Evolutionary conservation across 2,329 filamentous ascomycete species (phyloP).

Genomic region (Pseudogymnoascus sp.): DNA sequence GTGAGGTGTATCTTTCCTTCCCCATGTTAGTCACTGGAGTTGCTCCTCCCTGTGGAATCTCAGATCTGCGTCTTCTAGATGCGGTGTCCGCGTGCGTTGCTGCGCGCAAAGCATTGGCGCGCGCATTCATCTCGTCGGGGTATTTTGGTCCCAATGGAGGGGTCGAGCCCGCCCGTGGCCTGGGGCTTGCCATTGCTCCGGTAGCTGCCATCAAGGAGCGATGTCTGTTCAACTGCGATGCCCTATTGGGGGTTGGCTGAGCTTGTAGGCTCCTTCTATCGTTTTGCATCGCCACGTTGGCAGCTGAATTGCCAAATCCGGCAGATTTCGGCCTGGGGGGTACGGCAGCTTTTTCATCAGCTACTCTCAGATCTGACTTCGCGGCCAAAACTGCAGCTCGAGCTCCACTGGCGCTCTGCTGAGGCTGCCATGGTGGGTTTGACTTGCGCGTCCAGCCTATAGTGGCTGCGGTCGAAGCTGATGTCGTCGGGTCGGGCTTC

Average conservation of each 20-base stretch:
- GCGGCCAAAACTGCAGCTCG: constrained; percentile 66
- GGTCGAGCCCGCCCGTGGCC: constrained; percentile 53
- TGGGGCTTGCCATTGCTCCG: constrained; percentile 59
- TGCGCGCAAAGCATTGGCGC: constrained; percentile 61
- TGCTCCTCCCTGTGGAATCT: constrained; percentile 54
- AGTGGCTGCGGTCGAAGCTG: constrained; percentile 50
- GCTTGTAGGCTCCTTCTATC: constrained; percentile 32
- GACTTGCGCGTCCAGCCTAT: constrained; percentile 50
- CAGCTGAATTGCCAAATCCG: constrained; percentile 54
- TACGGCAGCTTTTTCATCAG: neutral
- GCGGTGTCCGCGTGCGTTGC: constrained; percentile 58
- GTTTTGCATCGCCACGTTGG: constrained; percentile 55
- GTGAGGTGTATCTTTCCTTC: constrained; percentile 68
- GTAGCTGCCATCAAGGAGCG: constrained; percentile 68
- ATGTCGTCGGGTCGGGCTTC: constrained; percentile 54
- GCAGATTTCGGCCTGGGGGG: constrained; percentile 8
- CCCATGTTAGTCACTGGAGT: constrained; percentile 58
- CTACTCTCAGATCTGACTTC: constrained; percentile 31
- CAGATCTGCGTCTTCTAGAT: constrained; percentile 35
- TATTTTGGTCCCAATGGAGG: constrained; percentile 41
- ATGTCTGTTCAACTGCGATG: constrained; percentile 35
- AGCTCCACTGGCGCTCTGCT: constrained; percentile 56
- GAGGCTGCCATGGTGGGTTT: constrained; percentile 49
- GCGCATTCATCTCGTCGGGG: constrained; percentile 50
- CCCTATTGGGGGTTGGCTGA: constrained; percentile 21